Evolutionary conservation across 257 asterid genomes (phyloP).

Genomic region (Solanum microdontum): DNA sequence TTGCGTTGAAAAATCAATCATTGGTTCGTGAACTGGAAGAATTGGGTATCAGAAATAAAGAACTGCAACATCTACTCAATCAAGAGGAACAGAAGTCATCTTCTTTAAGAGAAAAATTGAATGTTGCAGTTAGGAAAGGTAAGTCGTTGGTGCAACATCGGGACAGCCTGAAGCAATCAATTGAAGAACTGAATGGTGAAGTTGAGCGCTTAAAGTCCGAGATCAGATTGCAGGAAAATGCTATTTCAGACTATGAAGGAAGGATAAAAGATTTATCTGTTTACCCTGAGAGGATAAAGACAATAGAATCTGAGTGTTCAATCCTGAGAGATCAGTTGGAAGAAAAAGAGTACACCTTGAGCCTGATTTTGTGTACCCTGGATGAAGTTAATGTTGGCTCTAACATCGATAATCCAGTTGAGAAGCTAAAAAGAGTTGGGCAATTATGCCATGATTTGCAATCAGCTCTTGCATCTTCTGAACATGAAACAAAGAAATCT

Average conservation of each 20-base stretch:
- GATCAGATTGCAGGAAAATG: slow-evolving; percentile 28
- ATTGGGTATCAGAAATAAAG: slow-evolving; percentile 42
- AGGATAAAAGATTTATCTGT: slow-evolving; percentile 37
- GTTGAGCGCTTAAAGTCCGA: slow-evolving; percentile 48
- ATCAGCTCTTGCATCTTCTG: slow-evolving; percentile 29
- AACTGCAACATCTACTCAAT: slow-evolving; percentile 52
- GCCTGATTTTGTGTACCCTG: slow-evolving; percentile 34
- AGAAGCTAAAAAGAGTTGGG: slow-evolving; percentile 45
- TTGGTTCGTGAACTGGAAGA: slow-evolving; percentile 38
- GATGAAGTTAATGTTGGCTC: slow-evolving; percentile 35
- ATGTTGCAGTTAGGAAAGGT: slow-evolving; percentile 86
- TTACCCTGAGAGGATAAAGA: slow-evolving; percentile 44
- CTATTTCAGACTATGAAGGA: slow-evolving; percentile 46
- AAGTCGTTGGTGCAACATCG: slow-evolving; percentile 87
- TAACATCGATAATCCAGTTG: slow-evolving; percentile 36
- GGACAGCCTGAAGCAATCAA: slow-evolving; percentile 72
- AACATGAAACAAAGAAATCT: slow-evolving; percentile 74
- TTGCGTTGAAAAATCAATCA: slow-evolving; percentile 30
- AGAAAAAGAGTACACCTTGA: slow-evolving; percentile 51
- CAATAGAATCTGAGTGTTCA: slow-evolving; percentile 53
- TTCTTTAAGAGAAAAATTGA: slow-evolving; percentile 79
- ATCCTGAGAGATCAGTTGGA: slow-evolving; percentile 48
- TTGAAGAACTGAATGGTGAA: slow-evolving; percentile 60
- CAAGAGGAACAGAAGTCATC: slow-evolving; percentile 76
- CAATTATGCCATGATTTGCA: slow-evolving; percentile 38